These are phyloP conservation scores for Irpex sp. DNA, from an alignment of 1,284 basidiomycete genomes.

Conservation along the genomic window DNA sequence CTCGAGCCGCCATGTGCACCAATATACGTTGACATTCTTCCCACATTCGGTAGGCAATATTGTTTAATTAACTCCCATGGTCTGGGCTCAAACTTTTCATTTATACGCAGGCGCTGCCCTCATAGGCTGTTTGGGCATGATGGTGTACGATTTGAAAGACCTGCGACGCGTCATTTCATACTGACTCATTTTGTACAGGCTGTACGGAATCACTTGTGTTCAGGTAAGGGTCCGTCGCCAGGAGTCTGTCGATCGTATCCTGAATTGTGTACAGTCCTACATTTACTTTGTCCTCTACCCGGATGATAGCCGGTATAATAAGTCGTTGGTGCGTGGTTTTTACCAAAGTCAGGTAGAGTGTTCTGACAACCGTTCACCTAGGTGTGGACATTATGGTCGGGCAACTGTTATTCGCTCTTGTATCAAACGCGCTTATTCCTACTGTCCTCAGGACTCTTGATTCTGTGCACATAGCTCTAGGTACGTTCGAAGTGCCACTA, in stretches of 20 bases:
- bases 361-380: background rate
- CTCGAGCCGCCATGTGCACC: background rate
- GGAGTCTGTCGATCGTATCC: background rate
- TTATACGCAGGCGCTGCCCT: slow-evolving; percentile 5
- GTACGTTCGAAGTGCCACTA: background rate
- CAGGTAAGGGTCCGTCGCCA: slow-evolving; percentile 1
- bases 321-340: slow-evolving; percentile 5
- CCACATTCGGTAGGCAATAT: slow-evolving; percentile 8
- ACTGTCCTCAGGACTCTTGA: slow-evolving; percentile 5
- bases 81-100: background rate
- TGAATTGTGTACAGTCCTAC: slow-evolving; percentile 1
- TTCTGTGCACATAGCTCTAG: slow-evolving; percentile 6
- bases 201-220: slow-evolving; percentile 9
- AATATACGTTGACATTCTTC: slow-evolving; percentile 1
- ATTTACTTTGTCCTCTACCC: slow-evolving; percentile 11
- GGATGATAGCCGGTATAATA: slow-evolving; percentile 1
- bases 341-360: background rate
- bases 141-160: slow-evolving; percentile 5
- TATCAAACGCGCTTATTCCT: background rate
- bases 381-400: slow-evolving; percentile 10
- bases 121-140: slow-evolving; percentile 11
- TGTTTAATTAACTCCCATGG: background rate
- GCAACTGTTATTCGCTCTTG: background rate
- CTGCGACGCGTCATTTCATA: background rate
- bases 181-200: background rate